Evolutionary conservation across 768 basidiomycete genomes (phyloP), one percentile per base, ranked within the genome.

Genomic region (Lactarius deliciosus): DNA sequence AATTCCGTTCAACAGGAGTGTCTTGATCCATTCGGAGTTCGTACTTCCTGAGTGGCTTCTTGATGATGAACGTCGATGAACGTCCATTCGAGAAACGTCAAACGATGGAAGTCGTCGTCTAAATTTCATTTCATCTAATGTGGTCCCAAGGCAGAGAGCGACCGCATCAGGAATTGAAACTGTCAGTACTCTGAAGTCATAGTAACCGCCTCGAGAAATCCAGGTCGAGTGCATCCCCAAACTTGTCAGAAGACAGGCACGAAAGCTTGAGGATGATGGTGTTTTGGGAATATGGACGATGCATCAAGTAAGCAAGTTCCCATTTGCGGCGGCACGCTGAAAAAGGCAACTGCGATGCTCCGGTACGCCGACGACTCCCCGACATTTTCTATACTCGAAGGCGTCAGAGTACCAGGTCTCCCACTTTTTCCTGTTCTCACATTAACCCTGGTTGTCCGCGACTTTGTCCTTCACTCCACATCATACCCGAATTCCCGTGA

Each of bases 1-100:
- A 32, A 15, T 45, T 60, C 11, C 50, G 63, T 41, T 68, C 63
- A 16, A 64, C 30, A 15, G 38, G 60, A 9, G 58, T 8, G 20
- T 20, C 30, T 30, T 54, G n/a, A 53, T 36, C 36, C 25, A 54
- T 20, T 9, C 5, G 20, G 2, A 34, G 54, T 22, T 61, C 50
- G 41, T 64, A 64, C 32, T 40, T 57, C 47, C 43, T 45, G 30
- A 64, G 34, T 10, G 63, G 53, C 55, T 38, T 58, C 28, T 38
- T 58, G 45, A 20, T 38, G 45, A 15, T 45, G 36, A 67, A 67
- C 3, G 65, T 61, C 32, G 45, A 15, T 43, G 36, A 66, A 67
- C 3, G 65, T 61, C 63, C 69, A 68, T 45, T 64, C 69, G 9
- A 68, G 9, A 5, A 62, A 45, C 34, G 60, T 45, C 36, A 25